Base-by-base conservation (phyloP, 805 yeast species). In the Hanseniaspora taiwanica region DNA sequence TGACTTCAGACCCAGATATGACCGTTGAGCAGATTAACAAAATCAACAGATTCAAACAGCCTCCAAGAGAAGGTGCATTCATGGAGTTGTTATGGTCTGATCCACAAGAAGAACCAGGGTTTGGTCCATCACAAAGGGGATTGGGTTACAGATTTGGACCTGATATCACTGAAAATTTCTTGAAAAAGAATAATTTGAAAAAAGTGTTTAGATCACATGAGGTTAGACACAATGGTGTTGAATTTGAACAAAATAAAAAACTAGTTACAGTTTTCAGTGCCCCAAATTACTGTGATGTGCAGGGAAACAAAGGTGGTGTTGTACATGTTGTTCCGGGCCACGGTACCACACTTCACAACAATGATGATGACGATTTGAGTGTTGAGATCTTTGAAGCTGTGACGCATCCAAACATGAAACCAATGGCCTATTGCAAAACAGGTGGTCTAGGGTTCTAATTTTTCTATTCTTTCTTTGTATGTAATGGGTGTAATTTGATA, bases 31-130 rank as follows among this genome's bases (percentile, higher is more conserved):
- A 89, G 47, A 74, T 91, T 49, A 76, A 80, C 49, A 64, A 70
- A 21, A 67, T 81, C 45, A 72, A 85, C 48, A 69, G 95, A 42
- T 80, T 81, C 56, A 66, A 74, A 18, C 95, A 84, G 60, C 97
- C 97, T 20, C 89, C 94, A 35, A 74, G 79, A 50, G 84, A 81
- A 39, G 97, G 97, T 7, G 66, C 85, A 27, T 94, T 89, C 59
- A 91, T 89, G 96, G 98, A 91, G 55, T 68, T 91, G 54, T 66
- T 91, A 45, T 91, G 98, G 98, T 84, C 96, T 0, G 98, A 91
- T 60, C 98, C 98, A 1, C 96, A 86, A 59, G 65, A 66, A 0
- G 67, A 63, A 12, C 63, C 72, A 16, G 98, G 97, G 6, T 71
- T 94, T 27, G 74, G 85, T 1, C 84, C 91, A 4, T 81, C 93